These are phyloP conservation scores for Maudiozyma humilis DNA, from an alignment of 1,139 yeast genomes.

Conservation along the genomic window DNA sequence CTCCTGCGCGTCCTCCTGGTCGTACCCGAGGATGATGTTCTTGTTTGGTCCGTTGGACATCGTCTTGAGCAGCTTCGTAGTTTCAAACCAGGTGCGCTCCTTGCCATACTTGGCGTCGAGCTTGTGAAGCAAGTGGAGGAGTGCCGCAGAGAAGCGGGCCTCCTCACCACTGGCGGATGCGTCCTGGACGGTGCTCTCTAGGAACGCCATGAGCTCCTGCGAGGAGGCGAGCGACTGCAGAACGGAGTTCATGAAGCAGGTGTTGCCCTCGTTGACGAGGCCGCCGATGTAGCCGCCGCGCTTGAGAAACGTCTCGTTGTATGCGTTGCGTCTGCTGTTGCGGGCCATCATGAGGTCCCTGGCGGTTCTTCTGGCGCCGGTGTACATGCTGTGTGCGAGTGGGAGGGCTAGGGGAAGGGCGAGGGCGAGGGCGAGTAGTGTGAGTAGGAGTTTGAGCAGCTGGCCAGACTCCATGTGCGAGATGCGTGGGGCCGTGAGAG, in stretches of 20 bases:
- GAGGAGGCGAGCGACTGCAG: conserved; percentile 78
- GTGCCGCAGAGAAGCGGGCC: conserved; percentile 44
- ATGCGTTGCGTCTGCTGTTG: background rate
- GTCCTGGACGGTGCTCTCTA: conserved; percentile 42
- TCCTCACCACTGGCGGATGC: conserved; percentile 7
- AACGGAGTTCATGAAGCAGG: conserved; percentile 90
- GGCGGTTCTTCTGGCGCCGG: conserved; percentile 1
- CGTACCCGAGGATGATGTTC: conserved; percentile 68
- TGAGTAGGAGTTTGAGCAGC: conserved; percentile 1
- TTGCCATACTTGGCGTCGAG: conserved; percentile 47
- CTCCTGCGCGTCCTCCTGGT: conserved; percentile 92
- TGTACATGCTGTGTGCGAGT: conserved; percentile 2
- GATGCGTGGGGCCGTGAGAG: background rate
- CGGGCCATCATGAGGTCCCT: background rate
- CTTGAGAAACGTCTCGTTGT: conserved; percentile 12
- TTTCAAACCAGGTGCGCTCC: conserved; percentile 52
- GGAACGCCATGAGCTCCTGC: conserved; percentile 47
- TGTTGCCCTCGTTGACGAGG: conserved; percentile 78
- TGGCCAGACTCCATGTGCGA: conserved; percentile 2
- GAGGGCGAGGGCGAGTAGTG: conserved; percentile 2
- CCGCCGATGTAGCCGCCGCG: conserved; percentile 80
- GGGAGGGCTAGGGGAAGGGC: background rate
- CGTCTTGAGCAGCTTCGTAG: conserved; percentile 52
- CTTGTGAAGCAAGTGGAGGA: conserved; percentile 42
- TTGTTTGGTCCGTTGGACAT: conserved; percentile 76